Base-by-base conservation (phyloP, 306 rosid genomes). In the Vigna trinervia region DNA sequence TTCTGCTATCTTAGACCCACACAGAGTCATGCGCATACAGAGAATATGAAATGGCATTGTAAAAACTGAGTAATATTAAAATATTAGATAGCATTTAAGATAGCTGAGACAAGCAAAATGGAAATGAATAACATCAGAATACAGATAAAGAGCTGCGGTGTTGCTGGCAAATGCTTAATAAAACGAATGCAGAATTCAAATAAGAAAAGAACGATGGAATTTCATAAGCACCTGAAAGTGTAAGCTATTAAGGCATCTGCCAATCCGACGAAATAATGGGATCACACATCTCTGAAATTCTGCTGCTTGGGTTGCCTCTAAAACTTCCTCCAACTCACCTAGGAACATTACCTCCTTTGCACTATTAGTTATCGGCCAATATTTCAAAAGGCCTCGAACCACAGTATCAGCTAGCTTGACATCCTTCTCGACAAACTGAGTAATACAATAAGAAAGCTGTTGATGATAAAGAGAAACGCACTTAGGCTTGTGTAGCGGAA, bases 401-500 rank as follows among this genome's bases (percentile, higher is more conserved):
- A 89, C 93, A 6, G 86, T 89, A 66, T 87, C 90, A 23, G 90
- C 86, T 17, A 89, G 86, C 85, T 85, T 87, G 78, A 82, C 89
- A 81, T 89, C 93, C 78, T 87, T 86, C 86, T 87, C 90, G 36
- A 89, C 88, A 74, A 89, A 89, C 82, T 81, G 90, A 65, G 86
- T 81, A 69, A 89, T 85, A 81, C 90, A 89, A 83, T 85, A 87
- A 8, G 85, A 87, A 51, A 89, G 93, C 64, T 85, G 89, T 48
- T 87, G 93, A 61, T 89, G 93, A 71, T 89, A 89, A 85, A 87
- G 75, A 22, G 90, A 58, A 34, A 81, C 85, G 61, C 84, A 87
- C 77, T 85, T 89, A 46, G 93, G 93, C 80, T 87, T 89, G 83
- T 89, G 93, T 74, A 89, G 93, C 47, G 93, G 93, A 54, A 89